Evolutionary conservation across 2,329 filamentous ascomycete species (phyloP), one percentile per base, ranked within the genome.

Genomic region (Clonostachys chloroleuca): DNA sequence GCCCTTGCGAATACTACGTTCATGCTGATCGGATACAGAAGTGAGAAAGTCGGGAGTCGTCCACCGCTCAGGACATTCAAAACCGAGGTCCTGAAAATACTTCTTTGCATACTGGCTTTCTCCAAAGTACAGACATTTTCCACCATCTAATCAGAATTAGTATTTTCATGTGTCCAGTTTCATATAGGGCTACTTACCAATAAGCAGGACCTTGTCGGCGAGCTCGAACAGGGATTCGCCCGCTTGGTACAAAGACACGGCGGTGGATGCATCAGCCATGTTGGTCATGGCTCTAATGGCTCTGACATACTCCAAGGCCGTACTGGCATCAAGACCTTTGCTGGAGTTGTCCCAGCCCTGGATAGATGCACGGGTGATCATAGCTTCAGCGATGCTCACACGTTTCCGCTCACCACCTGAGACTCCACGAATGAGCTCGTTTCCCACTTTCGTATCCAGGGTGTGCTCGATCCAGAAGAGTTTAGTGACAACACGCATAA

Each of bases 21-120:
- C 87, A 10, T 77, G 80, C 2, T 84, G 80, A 59, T 92, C 89
- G 8, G 83, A 89, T 57, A 92, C 83, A 3, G 85, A 89, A 0
- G 87, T 92, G 34, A 92, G 66, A 64, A 92, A 92, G 61, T 92
- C 88, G 16, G 71, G 83, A 0, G 84, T 84, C 0, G 86, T 90
- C 76, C 84, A 81, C 13, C 87, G 77, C 18, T 81, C 75, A 0
- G 87, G 86, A 56, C 86, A 89, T 14, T 80, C 72, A 54, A 90
- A 92, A 0, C 88, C 88, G 35, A 91, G 71, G n/a, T 78, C 68
- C 43, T 83, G 65, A 52, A 92, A 91, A 59, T 87, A 92, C 30
- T 73, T 63, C 58, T 80, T 86, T 1, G 87, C 87, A 2, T 78
- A 68, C 5, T 78, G 73, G 0, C 80, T 74, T 0, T 73, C 73